A percentile compares a stretch with the other conserved stretches of the same genome.
These are phyloP conservation scores for Colletotrichum nymphaeae DNA, from an alignment of 2,329 filamentous ascomycete species.

Conservation along the genomic window DNA sequence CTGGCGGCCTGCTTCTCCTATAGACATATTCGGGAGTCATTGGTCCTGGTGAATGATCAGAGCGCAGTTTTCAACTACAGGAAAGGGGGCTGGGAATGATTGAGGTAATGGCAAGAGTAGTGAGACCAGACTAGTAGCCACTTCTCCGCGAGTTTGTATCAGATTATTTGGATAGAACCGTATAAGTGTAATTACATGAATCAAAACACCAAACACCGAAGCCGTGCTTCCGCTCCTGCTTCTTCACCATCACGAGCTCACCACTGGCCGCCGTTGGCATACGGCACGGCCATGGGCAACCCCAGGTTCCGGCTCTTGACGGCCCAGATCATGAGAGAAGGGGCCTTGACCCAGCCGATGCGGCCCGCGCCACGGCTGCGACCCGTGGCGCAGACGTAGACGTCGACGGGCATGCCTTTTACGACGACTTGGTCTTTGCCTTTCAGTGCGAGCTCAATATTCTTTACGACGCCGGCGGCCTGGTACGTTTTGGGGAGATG, in stretches of 20 bases:
- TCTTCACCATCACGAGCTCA: conserved; percentile 40
- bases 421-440: conserved; percentile 56
- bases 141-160: neutral
- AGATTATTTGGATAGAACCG: neutral
- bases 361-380: conserved; percentile 63
- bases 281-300: conserved; percentile 55
- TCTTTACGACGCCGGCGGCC: conserved; percentile 64
- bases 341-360: conserved; percentile 57
- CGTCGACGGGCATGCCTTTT: conserved; percentile 61
- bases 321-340: conserved; percentile 62
- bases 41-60: neutral
- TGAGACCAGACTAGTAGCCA: too few relatives aligned
- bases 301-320: conserved; percentile 65
- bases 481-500: conserved; percentile 29
- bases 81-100: too few relatives aligned
- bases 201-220: neutral
- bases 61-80: too few relatives aligned
- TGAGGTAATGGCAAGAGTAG: too few relatives aligned
- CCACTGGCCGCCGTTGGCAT: conserved; percentile 61
- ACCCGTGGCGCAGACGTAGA: conserved; percentile 60
- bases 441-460: conserved; percentile 60
- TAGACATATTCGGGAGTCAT: neutral
- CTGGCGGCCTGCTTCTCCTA: neutral
- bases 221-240: too few relatives aligned
- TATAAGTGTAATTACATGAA: neutral